Evolutionary conservation across 495 filamentous ascomycete genomes (phyloP).

Genomic region (Geoglossum glabrum): DNA sequence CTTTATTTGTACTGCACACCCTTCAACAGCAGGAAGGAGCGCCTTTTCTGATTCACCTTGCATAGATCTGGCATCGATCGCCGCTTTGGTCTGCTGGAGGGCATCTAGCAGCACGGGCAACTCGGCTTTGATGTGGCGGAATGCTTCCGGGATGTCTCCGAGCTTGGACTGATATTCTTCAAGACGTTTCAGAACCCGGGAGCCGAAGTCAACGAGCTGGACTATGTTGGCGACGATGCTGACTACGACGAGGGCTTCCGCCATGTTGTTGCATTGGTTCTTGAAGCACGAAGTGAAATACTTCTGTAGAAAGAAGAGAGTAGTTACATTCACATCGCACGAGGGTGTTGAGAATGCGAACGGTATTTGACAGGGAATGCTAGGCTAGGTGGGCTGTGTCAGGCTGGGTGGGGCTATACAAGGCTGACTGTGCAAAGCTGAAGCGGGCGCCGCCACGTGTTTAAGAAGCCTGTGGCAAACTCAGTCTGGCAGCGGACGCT

Average conservation of each 20-base stretch:
- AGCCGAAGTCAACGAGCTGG: conserved; percentile 20
- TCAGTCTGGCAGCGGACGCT: not conserved
- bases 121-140: conserved; percentile 15
- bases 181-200: conserved; percentile 15
- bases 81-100: conserved; percentile 11
- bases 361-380: not conserved
- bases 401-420: not conserved
- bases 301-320: not conserved
- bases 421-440: too few species aligned
- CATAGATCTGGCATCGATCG: conserved; percentile 9
- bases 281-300: not conserved
- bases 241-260: conserved; percentile 17
- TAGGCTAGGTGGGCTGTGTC: too few species aligned
- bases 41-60: conserved; percentile 7
- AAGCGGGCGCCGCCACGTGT: too few species aligned
- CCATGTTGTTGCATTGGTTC: conserved; percentile 11
- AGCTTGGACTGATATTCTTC: conserved; percentile 14
- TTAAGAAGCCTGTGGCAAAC: not conserved
- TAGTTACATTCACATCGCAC: not conserved
- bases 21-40: conserved; percentile 12
- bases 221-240: conserved; percentile 16
- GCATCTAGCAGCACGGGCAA: conserved; percentile 16
- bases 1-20: conserved; percentile 9
- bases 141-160: conserved; percentile 14
- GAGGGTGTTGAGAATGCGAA: conserved; percentile 1